Conservation (phyloP, 371 early-diverging fungal genomes). For the Haplosporangium sp. region DNA sequence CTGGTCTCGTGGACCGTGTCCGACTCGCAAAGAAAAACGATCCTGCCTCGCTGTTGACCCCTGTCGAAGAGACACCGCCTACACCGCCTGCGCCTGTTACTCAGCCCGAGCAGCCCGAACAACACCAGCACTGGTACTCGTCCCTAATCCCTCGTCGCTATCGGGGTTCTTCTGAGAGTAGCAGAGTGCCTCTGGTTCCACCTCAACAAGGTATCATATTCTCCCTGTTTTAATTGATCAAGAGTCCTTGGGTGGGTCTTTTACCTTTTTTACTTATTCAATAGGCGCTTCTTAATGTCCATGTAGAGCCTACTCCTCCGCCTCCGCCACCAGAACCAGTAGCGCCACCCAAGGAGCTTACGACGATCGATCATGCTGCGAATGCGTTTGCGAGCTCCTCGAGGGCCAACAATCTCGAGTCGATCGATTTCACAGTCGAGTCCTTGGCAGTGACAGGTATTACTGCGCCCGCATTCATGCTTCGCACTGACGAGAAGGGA, state of each 20-base stretch:
- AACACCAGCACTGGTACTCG: constrained; percentile 35
- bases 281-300: neutral
- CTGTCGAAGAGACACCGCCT: neutral
- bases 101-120: constrained; percentile 6
- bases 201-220: constrained; percentile 4
- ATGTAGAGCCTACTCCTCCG: neutral
- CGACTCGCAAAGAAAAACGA: constrained; percentile 37
- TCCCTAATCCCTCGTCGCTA: constrained; percentile 12
- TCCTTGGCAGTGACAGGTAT: constrained; percentile 40
- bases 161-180: constrained; percentile 9
- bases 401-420: constrained; percentile 24
- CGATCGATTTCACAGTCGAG: constrained; percentile 37
- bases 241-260: neutral
- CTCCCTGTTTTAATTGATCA: neutral
- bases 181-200: neutral
- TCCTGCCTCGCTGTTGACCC: constrained; percentile 8
- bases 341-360: constrained; percentile 12
- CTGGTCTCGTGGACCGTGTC: constrained; percentile 41
- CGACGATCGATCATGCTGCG: constrained; percentile 23
- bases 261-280: neutral
- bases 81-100: neutral
- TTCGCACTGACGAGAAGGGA: constrained; percentile 44
- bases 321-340: constrained; percentile 2
- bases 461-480: constrained; percentile 52
- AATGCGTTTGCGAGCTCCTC: constrained; percentile 29